A percentile compares a stretch with the other conserved stretches of the same genome.
phyloP scores from a whole-genome alignment of 1,284 basidiomycete genomes.

The Fomitopsis palustris region DNA sequence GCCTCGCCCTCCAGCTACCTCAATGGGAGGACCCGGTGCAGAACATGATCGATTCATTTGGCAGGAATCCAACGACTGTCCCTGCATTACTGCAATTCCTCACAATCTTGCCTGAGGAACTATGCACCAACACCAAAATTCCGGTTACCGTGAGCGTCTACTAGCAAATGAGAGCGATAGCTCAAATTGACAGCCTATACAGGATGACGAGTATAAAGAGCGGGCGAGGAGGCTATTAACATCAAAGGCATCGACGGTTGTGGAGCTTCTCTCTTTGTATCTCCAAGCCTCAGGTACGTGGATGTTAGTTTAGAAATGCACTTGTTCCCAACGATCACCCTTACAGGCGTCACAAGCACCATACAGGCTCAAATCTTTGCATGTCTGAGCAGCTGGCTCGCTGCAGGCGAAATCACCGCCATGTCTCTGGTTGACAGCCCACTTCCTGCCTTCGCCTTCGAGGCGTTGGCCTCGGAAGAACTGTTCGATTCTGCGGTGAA shows the following conservation, averaged over 20 bases:
- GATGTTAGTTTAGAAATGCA: not conserved
- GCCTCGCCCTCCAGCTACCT: constrained; percentile 90
- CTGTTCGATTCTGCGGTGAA: constrained; percentile 94
- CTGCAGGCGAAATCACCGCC: constrained; percentile 81
- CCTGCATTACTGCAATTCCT: constrained; percentile 87
- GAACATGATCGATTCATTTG: constrained; percentile 84
- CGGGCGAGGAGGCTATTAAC: constrained; percentile 68
- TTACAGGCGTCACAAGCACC: constrained; percentile 72
- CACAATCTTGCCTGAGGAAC: constrained; percentile 89
- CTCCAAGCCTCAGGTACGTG: constrained; percentile 80
- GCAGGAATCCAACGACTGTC: constrained; percentile 81
- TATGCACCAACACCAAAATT: constrained; percentile 83
- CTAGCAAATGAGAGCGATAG: not conserved
- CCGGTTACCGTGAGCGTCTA: constrained; percentile 72
- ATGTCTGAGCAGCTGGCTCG: constrained; percentile 86
- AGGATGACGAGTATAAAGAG: constrained; percentile 81
- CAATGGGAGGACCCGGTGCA: constrained; percentile 84
- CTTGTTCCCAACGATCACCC: not conserved
- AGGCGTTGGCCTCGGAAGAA: constrained; percentile 79
- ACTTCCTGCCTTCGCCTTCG: constrained; percentile 82
- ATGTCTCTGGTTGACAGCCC: constrained; percentile 71
- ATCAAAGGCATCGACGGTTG: constrained; percentile 68
- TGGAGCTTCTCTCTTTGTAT: constrained; percentile 86
- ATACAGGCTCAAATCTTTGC: constrained; percentile 89
- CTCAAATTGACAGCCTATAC: constrained; percentile 3